Conservation (phyloP, 2,329 filamentous ascomycete species). For the Diplodia mutila region DNA sequence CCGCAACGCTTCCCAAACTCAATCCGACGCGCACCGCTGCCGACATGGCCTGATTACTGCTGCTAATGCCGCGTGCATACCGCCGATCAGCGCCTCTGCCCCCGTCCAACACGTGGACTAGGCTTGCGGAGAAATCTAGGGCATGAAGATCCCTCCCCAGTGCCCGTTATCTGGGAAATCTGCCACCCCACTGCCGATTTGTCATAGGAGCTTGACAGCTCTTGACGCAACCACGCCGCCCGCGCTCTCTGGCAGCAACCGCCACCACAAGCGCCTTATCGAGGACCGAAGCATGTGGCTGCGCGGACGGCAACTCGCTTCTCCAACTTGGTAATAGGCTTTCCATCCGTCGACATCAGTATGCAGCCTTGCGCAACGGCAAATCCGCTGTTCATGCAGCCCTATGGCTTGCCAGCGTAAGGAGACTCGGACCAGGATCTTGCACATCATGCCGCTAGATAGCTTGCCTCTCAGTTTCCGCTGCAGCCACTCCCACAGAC, state of each 20-base stretch:
- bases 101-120: slow-evolving; percentile 23
- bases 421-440: slow-evolving; percentile 1
- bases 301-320: not conserved
- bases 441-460: slow-evolving; percentile 4
- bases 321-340: not conserved
- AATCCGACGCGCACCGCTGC: slow-evolving; percentile 17
- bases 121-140: slow-evolving; percentile 24
- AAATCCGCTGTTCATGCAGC: slow-evolving; percentile 14
- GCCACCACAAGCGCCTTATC: not conserved
- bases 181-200: slow-evolving; percentile 22
- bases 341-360: not conserved
- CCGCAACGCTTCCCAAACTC: slow-evolving; percentile 22
- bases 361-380: slow-evolving; percentile 20
- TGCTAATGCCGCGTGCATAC: slow-evolving; percentile 19
- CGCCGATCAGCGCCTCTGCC: slow-evolving; percentile 18
- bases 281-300: not conserved
- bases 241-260: not conserved
- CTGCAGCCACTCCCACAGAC: not conserved
- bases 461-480: not conserved
- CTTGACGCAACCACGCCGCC: slow-evolving; percentile 10
- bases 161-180: slow-evolving; percentile 16
- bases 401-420: slow-evolving; percentile 10
- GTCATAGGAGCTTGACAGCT: slow-evolving; percentile 12
- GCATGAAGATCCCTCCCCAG: slow-evolving; percentile 17
- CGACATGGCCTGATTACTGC: slow-evolving; percentile 12